A percentile compares a stretch with the other conserved stretches of the same genome.
phyloP scores from a whole-genome alignment of 805 yeast species.

The Zygotorulaspora sp. region DNA sequence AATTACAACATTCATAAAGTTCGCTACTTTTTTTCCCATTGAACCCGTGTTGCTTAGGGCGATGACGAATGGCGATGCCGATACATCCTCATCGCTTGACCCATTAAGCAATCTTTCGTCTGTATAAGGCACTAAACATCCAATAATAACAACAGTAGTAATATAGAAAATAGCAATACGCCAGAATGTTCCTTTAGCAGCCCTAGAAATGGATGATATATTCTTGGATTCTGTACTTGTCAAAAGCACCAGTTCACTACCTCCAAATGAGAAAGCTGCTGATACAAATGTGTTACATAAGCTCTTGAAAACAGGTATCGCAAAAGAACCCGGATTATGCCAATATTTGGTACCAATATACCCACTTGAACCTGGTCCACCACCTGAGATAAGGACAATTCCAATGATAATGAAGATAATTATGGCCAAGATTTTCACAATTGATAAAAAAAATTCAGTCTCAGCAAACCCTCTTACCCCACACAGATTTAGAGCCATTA shows the following conservation, averaged over 20 bases:
- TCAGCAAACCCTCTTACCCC: constrained; percentile 55
- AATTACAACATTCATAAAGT: constrained; percentile 56
- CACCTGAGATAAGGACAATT: constrained; percentile 42
- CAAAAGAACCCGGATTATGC: constrained; percentile 52
- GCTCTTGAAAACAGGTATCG: constrained; percentile 51
- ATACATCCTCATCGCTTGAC: constrained; percentile 43
- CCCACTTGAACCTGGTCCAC: constrained; percentile 42
- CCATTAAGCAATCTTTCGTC: constrained; percentile 45
- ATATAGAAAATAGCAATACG: constrained; percentile 58
- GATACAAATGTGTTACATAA: constrained; percentile 59
- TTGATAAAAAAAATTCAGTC: constrained; percentile 45
- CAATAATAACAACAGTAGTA: constrained; percentile 48
- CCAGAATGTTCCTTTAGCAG: constrained; percentile 53
- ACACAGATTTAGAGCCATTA: constrained; percentile 44
- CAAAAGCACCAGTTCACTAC: constrained; percentile 62
- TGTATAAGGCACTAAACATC: constrained; percentile 69
- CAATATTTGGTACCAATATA: constrained; percentile 43
- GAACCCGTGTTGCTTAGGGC: constrained; percentile 43
- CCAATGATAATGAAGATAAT: constrained; percentile 49
- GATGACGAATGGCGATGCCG: constrained; percentile 48
- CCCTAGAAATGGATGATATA: constrained; percentile 55
- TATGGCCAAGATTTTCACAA: constrained; percentile 43
- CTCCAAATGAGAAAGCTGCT: constrained; percentile 71
- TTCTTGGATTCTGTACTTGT: constrained; percentile 44
- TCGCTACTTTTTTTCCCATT: constrained; percentile 50